Evolutionary conservation across 768 basidiomycete species (phyloP).

Genomic region (Psilocybe tampanensis): DNA sequence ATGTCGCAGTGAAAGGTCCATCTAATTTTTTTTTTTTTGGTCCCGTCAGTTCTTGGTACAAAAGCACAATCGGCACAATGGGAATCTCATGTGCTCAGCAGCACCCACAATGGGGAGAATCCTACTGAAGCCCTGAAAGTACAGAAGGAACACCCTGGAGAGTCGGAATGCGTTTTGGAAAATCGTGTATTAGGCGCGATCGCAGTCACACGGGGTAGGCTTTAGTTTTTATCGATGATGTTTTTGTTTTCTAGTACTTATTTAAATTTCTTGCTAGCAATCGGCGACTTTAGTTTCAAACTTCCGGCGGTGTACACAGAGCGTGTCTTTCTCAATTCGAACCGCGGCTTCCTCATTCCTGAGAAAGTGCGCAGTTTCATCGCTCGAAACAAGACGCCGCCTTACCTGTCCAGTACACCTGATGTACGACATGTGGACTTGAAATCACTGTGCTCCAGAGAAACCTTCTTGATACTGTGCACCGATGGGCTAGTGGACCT

Average conservation of each 20-base stretch:
- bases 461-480: constrained; percentile 47
- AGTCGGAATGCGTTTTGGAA: constrained; percentile 41
- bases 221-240: background rate
- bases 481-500: constrained; percentile 56
- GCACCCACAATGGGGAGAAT: constrained; percentile 53
- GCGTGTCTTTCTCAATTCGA: constrained; percentile 45
- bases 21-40: background rate
- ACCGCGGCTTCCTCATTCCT: constrained; percentile 38
- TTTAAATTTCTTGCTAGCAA: constrained; percentile 32
- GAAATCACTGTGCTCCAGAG: constrained; percentile 17
- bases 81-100: constrained; percentile 42
- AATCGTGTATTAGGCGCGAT: constrained; percentile 55
- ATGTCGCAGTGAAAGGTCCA: background rate
- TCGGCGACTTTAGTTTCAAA: constrained; percentile 60
- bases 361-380: constrained; percentile 42
- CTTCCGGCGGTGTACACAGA: constrained; percentile 49
- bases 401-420: constrained; percentile 49
- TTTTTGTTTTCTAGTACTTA: background rate
- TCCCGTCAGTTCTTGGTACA: constrained; percentile 46
- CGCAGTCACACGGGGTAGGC: constrained; percentile 56
- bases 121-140: constrained; percentile 41
- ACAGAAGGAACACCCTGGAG: constrained; percentile 48
- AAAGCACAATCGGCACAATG: constrained; percentile 36
- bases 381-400: constrained; percentile 50
- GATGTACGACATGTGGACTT: constrained; percentile 45